Evolutionary conservation across 805 yeast species (phyloP).

Genomic region (Monosporozyma siamensis): DNA sequence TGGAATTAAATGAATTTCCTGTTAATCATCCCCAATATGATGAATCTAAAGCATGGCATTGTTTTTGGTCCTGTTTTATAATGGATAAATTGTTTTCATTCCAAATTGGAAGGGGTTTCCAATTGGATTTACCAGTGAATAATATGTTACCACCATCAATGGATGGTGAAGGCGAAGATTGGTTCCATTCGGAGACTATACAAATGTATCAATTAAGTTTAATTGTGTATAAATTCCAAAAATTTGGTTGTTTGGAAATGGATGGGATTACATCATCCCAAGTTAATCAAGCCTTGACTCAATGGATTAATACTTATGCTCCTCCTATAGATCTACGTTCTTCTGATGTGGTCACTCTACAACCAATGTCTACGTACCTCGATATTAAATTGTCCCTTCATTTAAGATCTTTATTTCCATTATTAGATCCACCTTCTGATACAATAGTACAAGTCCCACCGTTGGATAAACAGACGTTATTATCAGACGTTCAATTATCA

Average conservation of each 20-base stretch:
- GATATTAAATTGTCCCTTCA: constrained; percentile 20
- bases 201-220: constrained; percentile 16
- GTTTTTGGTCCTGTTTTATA: constrained; percentile 47
- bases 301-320: constrained; percentile 16
- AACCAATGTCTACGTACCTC: constrained; percentile 17
- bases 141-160: constrained; percentile 14
- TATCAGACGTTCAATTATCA: constrained; percentile 8
- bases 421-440: constrained; percentile 16
- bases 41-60: constrained; percentile 38
- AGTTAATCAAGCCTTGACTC: constrained; percentile 9
- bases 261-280: constrained; percentile 9
- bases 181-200: constrained; percentile 17
- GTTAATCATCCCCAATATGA: constrained; percentile 29
- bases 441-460: constrained; percentile 1
- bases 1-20: constrained; percentile 29
- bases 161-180: constrained; percentile 1
- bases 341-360: constrained; percentile 8
- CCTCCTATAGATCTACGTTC: too few species aligned
- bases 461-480: constrained; percentile 10
- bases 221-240: constrained; percentile 15
- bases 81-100: constrained; percentile 45
- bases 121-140: constrained; percentile 20
- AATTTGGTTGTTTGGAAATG: constrained; percentile 15
- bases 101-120: constrained; percentile 41
- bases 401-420: constrained; percentile 13